Evolutionary conservation across 1,139 yeast species (phyloP), one percentile per base, ranked within the genome.

Genomic region (Debaryomyces udenii): DNA sequence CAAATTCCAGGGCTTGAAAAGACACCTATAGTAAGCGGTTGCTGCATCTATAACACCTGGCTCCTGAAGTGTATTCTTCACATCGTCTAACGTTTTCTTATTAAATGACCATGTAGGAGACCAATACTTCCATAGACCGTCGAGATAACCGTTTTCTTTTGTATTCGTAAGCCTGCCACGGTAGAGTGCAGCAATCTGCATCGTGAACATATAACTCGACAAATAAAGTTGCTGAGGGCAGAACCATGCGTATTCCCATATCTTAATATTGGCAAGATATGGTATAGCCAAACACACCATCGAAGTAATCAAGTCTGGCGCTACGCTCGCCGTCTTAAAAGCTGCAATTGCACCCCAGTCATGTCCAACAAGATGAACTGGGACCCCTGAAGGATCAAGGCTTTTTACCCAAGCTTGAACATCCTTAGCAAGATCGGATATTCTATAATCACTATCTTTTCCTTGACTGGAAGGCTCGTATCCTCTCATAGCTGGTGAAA

Each of bases 331-430:
- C 2, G 70, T 54, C 46, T 68, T 67, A 51, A 61, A 70, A 9
- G 68, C 51, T 24, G 62, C 55, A 18, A 69, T 53, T 2, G 78
- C 76, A 20, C 78, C 78, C 78, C 78, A 72, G 51, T 72, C 78
- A 47, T 72, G 78, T 6, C 76, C 76, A 15, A 72, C 55, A 27
- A 72, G 46, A 47, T 71, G 74, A 4, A 71, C 67, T 2, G 72
- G 70, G n/a, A 60, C 52, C 6, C 42, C 32, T 9, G 48, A 45
- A 15, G 39, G 44, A 33, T 53, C 51, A 27, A 63, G 46, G 32
- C 52, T 46, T 28, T 45, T 42, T 29, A 71, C 62, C 70, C 75
- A 71, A 16, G 62, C 62, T 37, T 50, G 48, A 14, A 71, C 61
- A 43, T 72, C 78, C 2, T 51, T 49, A 4, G 76, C 76, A 16